Base-by-base conservation (phyloP, 1,139 yeast species). In the Blastobotrys proliferans region DNA sequence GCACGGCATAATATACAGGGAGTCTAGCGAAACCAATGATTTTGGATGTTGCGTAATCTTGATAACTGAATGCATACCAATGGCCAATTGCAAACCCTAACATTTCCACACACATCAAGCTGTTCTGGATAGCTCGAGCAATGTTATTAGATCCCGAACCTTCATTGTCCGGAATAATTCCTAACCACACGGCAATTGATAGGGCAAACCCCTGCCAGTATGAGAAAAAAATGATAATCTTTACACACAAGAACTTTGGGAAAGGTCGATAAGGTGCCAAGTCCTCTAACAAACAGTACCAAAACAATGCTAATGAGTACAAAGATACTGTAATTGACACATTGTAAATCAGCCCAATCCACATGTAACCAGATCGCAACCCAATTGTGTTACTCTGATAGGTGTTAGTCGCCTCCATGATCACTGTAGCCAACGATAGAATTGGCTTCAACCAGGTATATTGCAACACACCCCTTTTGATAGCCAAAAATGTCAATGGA, bases 401-500 rank as follows among this genome's bases (percentile, higher is more conserved):
- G 25, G 69, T 57, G 0, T 80, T 80, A 16, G 73, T 52, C 0
- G 74, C 51, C 49, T 79, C 79, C 38, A 76, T 67, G 3, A 82
- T 47, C 1, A 82, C 63, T 2, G 77, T 77, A 1, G 76, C 66
- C 14, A 79, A 52, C 52, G 88, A 83, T 16, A 87, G 72, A 24
- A 86, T 53, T 0, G 97, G 97, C 58, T 94, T 90, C 49, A 90
- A 65, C 97, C 97, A 92, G 6, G 92, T 96, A 58, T 92, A 92
- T 63, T 92, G 99, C 44, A 92, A 67, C 8, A 92, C 83, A 1
- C 95, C 94, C 50, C 96, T 69, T 58, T 92, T 92, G 36, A 94
- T 78, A 13, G 68, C 67, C 47, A 92, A 66, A 58, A 90, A 86
- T 2, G 88, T 79, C 35, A 72, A 70, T 0, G 98, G 96, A 56